Evolutionary conservation across 176 grass and related monocot genomes (phyloP), one percentile per base, ranked within the genome.

Genomic region (Zizania latifolia): DNA sequence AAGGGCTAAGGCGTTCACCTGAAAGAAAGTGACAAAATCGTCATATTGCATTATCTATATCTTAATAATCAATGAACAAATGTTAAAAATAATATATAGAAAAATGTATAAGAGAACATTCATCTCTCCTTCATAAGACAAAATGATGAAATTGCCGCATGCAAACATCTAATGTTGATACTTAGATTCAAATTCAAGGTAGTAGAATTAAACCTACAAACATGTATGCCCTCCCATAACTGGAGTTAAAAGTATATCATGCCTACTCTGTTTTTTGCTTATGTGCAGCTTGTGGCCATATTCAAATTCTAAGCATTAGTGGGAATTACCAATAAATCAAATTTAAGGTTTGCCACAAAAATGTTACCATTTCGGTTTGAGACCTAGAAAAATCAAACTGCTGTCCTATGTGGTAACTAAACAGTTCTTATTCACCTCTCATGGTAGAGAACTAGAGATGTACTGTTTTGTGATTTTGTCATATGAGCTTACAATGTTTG

Each of bases 1-100:
- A 89, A 30, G 87, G 87, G 65, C 82, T 89, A 68, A 89, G 78
- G 48, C 87, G 82, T 78, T 85, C 82, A 62, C 87, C 87, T 89
- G 78, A 62, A 60, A 53, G 13, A 62, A 8, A 78, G 1, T 13
- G 27, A 36, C 3, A 14, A 35, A 68, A 29, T 37, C 13, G n/a
- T 33, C 56, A 57, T 38, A 38, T 32, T 26, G 55, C 32, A 19
- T 12, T 23, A 74, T 29, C 11, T 31, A 3, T 23, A 58, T 57
- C 31, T 19, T 13, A 13, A 33, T 43, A 45, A 17, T 11, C 11
- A 21, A 33, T 64, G 41, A 34, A 35, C 3, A 26, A 44, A 58
- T 57, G 51, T 26, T 44, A 56, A 44, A 44, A 57, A 30, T 19
- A 58, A 26, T 13, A 82, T 44, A 70, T 0, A 44, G 6, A 1